A percentile compares a stretch with the other conserved stretches of the same genome.
Evolutionary conservation across 768 basidiomycete genomes (phyloP).

Genomic region (Pilatotrama ljubarskyi): DNA sequence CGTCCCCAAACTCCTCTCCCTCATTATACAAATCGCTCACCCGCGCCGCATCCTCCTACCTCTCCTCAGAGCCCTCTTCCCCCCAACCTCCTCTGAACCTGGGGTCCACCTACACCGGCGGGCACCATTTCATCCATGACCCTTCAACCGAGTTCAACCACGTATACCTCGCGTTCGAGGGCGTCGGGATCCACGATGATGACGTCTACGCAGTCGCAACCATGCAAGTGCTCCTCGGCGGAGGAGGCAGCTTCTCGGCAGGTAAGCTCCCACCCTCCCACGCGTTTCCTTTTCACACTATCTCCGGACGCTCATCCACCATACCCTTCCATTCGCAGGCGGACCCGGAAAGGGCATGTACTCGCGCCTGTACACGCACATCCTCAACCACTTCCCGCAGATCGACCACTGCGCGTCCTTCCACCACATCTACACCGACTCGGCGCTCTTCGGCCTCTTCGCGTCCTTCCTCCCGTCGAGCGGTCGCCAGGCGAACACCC

Average conservation of each 20-base stretch:
- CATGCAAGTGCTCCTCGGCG: conserved; percentile 92
- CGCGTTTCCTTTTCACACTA: neutral
- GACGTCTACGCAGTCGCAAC: conserved; percentile 93
- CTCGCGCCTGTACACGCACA: conserved; percentile 92
- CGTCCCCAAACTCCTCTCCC: conserved; percentile 42
- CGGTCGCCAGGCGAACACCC: conserved; percentile 60
- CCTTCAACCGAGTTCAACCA: conserved; percentile 79
- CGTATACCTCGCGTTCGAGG: conserved; percentile 91
- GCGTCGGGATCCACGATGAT: conserved; percentile 84
- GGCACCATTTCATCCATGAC: conserved; percentile 68
- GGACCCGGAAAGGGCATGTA: conserved; percentile 99
- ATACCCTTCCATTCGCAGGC: conserved; percentile 42
- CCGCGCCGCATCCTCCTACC: conserved; percentile 73
- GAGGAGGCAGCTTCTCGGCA: conserved; percentile 95
- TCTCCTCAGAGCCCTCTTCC: conserved; percentile 34
- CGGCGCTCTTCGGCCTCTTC: conserved; percentile 89
- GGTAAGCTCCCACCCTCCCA: conserved; percentile 40
- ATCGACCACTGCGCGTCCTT: conserved; percentile 95
- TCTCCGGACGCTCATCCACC: conserved; percentile 1
- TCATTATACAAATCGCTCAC: conserved; percentile 67
- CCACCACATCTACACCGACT: conserved; percentile 97
- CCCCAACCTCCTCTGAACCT: conserved; percentile 21
- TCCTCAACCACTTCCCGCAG: conserved; percentile 91
- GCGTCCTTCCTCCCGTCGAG: conserved; percentile 77
- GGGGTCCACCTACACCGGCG: conserved; percentile 77